Evolutionary conservation across 73 alveolate genomes (phyloP).

Genomic region (Tetrahymena borealis): DNA sequence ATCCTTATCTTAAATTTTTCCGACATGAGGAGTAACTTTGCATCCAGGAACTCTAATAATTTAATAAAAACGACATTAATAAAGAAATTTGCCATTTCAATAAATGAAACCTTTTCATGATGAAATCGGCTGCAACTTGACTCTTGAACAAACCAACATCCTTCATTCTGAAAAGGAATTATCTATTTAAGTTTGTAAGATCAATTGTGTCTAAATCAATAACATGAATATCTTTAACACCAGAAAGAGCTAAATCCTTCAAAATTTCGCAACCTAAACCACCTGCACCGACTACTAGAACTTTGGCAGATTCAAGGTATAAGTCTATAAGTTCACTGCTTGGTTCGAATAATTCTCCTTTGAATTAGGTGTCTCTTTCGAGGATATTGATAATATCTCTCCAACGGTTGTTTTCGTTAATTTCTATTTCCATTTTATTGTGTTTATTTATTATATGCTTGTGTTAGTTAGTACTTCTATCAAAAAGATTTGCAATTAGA

Average conservation of each 20-base stretch:
- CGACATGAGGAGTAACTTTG: constrained; percentile 62
- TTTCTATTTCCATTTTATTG: not conserved
- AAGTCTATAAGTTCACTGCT: not conserved
- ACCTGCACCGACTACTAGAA: constrained; percentile 99
- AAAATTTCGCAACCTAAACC: constrained; percentile 99
- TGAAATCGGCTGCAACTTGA: constrained; percentile 97
- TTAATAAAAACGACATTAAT: not conserved
- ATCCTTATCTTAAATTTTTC: constrained; percentile 87
- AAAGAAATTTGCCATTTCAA: constrained; percentile 51
- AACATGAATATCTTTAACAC: constrained; percentile 88
- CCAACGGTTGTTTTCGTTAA: not conserved
- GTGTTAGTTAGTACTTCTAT: not conserved
- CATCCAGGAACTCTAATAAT: constrained; percentile 46
- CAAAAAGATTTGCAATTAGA: not conserved
- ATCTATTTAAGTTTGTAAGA: constrained; percentile 96
- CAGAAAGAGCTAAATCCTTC: constrained; percentile 89
- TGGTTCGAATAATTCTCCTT: not conserved
- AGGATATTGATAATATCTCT: not conserved
- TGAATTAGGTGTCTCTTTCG: not conserved
- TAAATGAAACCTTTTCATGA: constrained; percentile 74
- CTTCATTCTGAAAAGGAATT: constrained; percentile 93
- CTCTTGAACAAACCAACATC: constrained; percentile 97
- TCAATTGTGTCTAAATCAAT: constrained; percentile 99
- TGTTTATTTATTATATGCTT: not conserved
- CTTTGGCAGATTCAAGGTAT: constrained; percentile 44